phyloP scores from a whole-genome alignment of 2,329 filamentous ascomycete species.

The Eutypa lata region DNA sequence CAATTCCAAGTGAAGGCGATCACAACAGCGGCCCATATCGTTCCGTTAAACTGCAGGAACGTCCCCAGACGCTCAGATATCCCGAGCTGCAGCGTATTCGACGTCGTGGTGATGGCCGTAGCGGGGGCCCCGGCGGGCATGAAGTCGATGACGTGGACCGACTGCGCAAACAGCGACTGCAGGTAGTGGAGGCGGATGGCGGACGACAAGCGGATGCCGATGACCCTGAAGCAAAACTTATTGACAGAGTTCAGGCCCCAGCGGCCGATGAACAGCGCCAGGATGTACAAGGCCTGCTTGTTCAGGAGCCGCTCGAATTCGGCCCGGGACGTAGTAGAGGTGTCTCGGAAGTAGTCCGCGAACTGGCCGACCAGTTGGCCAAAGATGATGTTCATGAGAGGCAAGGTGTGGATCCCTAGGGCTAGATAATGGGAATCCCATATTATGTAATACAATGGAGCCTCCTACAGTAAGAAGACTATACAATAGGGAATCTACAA shows the following conservation, averaged over 20 bases:
- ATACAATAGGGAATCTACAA: too few species aligned
- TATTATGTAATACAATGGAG: too few species aligned
- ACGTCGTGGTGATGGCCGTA: slow-evolving; percentile 56
- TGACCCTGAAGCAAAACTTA: slow-evolving; percentile 56
- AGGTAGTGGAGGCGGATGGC: slow-evolving; percentile 61
- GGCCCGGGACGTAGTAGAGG: slow-evolving; percentile 23
- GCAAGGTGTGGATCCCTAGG: too few species aligned
- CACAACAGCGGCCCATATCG: slow-evolving; percentile 47
- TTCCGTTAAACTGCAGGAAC: slow-evolving; percentile 50
- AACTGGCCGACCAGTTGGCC: slow-evolving; percentile 47
- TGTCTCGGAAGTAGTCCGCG: slow-evolving; percentile 31
- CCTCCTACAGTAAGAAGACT: too few species aligned
- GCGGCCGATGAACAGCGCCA: slow-evolving; percentile 65
- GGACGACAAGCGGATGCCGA: slow-evolving; percentile 55
- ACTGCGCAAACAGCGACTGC: slow-evolving; percentile 56
- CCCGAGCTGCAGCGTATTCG: slow-evolving; percentile 58
- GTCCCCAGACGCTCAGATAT: slow-evolving; percentile 58
- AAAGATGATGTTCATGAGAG: slow-evolving; percentile 56
- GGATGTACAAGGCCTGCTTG: slow-evolving; percentile 56
- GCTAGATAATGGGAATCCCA: too few species aligned
- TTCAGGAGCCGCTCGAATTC: slow-evolving; percentile 39
- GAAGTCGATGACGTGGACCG: slow-evolving; percentile 61
- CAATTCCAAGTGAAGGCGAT: slow-evolving; percentile 54
- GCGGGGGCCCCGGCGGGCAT: slow-evolving; percentile 56
- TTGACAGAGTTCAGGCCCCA: slow-evolving; percentile 58